phyloP scores from a whole-genome alignment of 1,139 yeast genomes.

The Debaryomycetaceae sp. region DNA sequence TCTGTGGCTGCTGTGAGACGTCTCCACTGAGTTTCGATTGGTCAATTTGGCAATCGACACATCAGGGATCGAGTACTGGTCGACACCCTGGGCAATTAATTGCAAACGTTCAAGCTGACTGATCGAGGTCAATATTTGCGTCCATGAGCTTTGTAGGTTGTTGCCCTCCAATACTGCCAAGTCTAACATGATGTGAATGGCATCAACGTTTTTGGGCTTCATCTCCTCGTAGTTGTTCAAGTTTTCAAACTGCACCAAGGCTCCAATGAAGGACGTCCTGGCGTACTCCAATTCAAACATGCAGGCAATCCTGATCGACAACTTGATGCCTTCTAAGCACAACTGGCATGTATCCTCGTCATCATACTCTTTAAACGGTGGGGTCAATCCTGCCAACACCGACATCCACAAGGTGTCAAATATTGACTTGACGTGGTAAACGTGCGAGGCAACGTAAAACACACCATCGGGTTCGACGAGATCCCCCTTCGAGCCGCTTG shows the following conservation, averaged over 20 bases:
- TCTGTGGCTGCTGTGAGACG: constrained; percentile 24
- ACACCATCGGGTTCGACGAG: constrained; percentile 11
- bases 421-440: constrained; percentile 88
- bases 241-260: constrained; percentile 82
- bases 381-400: constrained; percentile 86
- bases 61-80: constrained; percentile 82
- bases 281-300: constrained; percentile 83
- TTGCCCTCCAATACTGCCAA: constrained; percentile 80
- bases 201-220: constrained; percentile 75
- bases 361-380: constrained; percentile 86
- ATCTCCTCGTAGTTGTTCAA: constrained; percentile 76
- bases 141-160: constrained; percentile 70
- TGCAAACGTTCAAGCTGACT: constrained; percentile 91
- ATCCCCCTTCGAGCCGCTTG: constrained; percentile 14
- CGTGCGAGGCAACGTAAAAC: constrained; percentile 60
- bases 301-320: constrained; percentile 80
- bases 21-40: constrained; percentile 45
- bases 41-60: constrained; percentile 69
- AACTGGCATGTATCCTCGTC: constrained; percentile 67
- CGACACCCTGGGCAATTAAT: constrained; percentile 83
- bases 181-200: constrained; percentile 69
- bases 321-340: constrained; percentile 80
- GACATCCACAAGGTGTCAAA: constrained; percentile 98
- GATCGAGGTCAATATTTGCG: constrained; percentile 71
- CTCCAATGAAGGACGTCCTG: constrained; percentile 83